A percentile compares a stretch with the other conserved stretches of the same genome.
These are phyloP conservation scores for Saccharum officinarum DNA, from an alignment of 176 grass and related monocot genomes.

Conservation along the genomic window DNA sequence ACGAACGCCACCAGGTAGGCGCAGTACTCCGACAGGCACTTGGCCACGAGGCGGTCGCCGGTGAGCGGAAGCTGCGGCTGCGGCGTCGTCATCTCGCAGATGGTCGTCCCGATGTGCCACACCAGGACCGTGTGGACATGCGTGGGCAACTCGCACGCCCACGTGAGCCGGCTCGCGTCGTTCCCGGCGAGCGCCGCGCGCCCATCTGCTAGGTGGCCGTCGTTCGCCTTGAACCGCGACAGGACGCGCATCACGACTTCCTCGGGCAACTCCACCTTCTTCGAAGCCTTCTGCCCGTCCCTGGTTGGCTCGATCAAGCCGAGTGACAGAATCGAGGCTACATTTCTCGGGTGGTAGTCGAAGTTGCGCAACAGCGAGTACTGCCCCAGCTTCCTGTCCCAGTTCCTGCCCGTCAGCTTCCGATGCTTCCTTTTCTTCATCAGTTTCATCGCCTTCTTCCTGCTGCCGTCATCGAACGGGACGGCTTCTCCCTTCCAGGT, in stretches of 20 bases:
- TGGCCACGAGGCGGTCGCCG: background rate
- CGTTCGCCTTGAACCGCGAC: conserved; percentile 20
- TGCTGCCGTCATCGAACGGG: background rate
- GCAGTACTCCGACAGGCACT: conserved; percentile 12
- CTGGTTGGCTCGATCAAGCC: conserved; percentile 15
- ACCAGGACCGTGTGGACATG: conserved; percentile 15
- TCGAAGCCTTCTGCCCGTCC: background rate
- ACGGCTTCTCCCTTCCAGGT: background rate
- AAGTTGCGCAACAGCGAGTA: conserved; percentile 13
- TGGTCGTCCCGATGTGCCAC: conserved; percentile 17
- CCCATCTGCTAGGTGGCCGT: conserved; percentile 8
- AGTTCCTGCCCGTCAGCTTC: background rate
- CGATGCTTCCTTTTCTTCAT: conserved; percentile 10
- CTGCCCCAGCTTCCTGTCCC: conserved; percentile 21
- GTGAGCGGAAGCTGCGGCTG: background rate
- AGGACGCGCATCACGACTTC: background rate
- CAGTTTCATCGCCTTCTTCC: background rate
- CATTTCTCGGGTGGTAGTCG: conserved; percentile 6
- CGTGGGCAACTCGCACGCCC: conserved; percentile 12
- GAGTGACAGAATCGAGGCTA: background rate
- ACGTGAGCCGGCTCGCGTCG: background rate
- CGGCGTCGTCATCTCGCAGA: background rate
- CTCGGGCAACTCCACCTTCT: background rate
- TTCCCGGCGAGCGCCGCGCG: background rate
- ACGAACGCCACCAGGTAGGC: conserved; percentile 36